phyloP scores from a whole-genome alignment of 129 eudicot species.

The Tanacetum coccineum region DNA sequence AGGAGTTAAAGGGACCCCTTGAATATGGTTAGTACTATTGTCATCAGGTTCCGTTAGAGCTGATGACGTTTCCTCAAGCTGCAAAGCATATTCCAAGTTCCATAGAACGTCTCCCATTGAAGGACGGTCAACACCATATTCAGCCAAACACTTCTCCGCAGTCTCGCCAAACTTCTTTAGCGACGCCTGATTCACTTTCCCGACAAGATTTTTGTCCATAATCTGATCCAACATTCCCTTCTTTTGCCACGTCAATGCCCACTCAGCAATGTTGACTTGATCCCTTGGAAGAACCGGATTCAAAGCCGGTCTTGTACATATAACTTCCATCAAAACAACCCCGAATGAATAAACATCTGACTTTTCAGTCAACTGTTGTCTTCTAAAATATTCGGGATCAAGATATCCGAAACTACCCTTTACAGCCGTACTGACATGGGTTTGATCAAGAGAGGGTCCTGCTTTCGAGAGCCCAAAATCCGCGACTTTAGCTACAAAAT shows the following conservation, averaged over 20 bases:
- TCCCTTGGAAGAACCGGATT: conserved; percentile 80
- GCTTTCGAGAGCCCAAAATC: conserved; percentile 84
- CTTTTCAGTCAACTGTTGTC: conserved; percentile 28
- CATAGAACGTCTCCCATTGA: conserved; percentile 83
- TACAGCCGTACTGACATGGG: conserved; percentile 85
- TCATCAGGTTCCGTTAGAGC: conserved; percentile 36
- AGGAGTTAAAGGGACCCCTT: conserved; percentile 55
- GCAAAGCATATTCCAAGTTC: conserved; percentile 75
- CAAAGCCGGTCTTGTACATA: conserved; percentile 67
- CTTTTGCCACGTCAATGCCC: conserved; percentile 79
- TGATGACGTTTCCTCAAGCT: conserved; percentile 65
- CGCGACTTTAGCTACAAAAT: conserved; percentile 67
- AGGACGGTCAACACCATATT: conserved; percentile 66
- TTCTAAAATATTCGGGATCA: conserved; percentile 36
- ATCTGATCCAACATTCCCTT: conserved; percentile 56
- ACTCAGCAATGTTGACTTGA: conserved; percentile 79
- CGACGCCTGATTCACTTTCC: conserved; percentile 44
- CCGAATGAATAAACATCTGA: conserved; percentile 52
- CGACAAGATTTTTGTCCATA: conserved; percentile 44
- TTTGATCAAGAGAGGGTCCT: conserved; percentile 74
- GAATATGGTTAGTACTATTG: conserved; percentile 43
- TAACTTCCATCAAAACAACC: conserved; percentile 69
- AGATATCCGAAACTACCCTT: conserved; percentile 46
- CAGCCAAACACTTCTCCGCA: conserved; percentile 80
- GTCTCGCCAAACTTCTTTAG: conserved; percentile 58